Evolutionary conservation across 2,329 filamentous ascomycete genomes (phyloP).

Genomic region (Delphinella strobiligena): DNA sequence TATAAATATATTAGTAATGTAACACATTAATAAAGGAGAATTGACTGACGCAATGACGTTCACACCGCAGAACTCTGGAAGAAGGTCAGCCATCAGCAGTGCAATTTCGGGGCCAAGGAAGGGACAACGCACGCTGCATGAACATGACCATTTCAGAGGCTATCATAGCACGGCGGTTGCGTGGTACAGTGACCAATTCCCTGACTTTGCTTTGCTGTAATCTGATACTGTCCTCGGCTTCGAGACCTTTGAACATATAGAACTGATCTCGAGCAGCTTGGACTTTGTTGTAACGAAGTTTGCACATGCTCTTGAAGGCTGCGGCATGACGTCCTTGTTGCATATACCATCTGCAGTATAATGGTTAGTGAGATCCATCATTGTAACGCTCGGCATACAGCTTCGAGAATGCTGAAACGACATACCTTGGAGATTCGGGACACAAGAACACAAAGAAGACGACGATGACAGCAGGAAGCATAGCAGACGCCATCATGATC

Average conservation of each 20-base stretch:
- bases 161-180: slow-evolving; percentile 34
- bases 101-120: neutral
- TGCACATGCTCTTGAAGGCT: slow-evolving; percentile 33
- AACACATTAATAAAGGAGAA: too few relatives aligned
- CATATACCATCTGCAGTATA: slow-evolving; percentile 32
- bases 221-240: slow-evolving; percentile 8
- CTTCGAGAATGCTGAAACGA: too few relatives aligned
- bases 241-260: slow-evolving; percentile 11
- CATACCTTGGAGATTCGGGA: slow-evolving; percentile 8
- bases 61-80: slow-evolving; percentile 9
- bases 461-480: slow-evolving; percentile 31
- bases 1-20: slow-evolving; percentile 24
- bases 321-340: slow-evolving; percentile 29
- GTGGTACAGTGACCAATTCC: slow-evolving; percentile 22
- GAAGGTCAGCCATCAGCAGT: too few relatives aligned
- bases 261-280: slow-evolving; percentile 20
- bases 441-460: slow-evolving; percentile 21
- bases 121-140: slow-evolving; percentile 2
- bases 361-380: too few relatives aligned
- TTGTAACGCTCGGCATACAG: too few relatives aligned
- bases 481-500: slow-evolving; percentile 54
- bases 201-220: slow-evolving; percentile 16
- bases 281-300: slow-evolving; percentile 17
- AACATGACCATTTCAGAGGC: slow-evolving; percentile 20
- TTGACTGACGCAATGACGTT: slow-evolving; percentile 8